Evolutionary conservation across 768 basidiomycete genomes (phyloP), one percentile per base, ranked within the genome.

Genomic region (Fomitopsis pulvina): DNA sequence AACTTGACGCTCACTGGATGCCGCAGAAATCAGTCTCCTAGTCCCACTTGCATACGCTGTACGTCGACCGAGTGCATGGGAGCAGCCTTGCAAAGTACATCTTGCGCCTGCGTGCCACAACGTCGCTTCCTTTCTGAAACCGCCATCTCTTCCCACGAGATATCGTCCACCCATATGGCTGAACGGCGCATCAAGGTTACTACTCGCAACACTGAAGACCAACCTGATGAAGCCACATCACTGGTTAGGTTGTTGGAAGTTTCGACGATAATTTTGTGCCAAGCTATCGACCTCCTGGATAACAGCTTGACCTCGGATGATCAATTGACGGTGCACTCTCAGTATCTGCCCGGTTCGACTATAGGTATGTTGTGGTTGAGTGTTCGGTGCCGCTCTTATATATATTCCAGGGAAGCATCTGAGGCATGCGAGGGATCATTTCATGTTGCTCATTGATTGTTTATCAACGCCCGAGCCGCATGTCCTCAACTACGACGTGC

Each of bases 401-500:
- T n/a, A 29, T 29, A 30, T 40, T 46, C 18, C 22, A 91, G 89
- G 89, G 43, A 92, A 92, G 68, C 90, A 92, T 62, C 63, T 92
- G 38, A 81, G 90, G 32, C 90, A 92, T 71, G 87, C 87, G 21
- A 75, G 85, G 48, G 90, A 92, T 60, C 91, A 92, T 60, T 92
- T 87, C 61, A 70, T 74, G 46, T 75, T 91, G 24, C 73, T 91
- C 4, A 59, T 81, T 38, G 78, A 83, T 28, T 77, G 74, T 40
- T 66, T 82, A 45, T 60, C 70, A 20, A 69, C 73, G 11, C 60
- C 71, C 24, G 63, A 68, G 18, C 75, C 78, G 37, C 71, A 76
- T 58, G 67, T 78, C 38, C 62, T 92, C 45, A 86, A 82, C 14
- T 92, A 92, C 63, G 90, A 92, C 64, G 74, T 76, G 16, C 76